Evolutionary conservation across 805 yeast genomes (phyloP), one percentile per base, ranked within the genome.

Genomic region (Tetrapisispora arboricola): DNA sequence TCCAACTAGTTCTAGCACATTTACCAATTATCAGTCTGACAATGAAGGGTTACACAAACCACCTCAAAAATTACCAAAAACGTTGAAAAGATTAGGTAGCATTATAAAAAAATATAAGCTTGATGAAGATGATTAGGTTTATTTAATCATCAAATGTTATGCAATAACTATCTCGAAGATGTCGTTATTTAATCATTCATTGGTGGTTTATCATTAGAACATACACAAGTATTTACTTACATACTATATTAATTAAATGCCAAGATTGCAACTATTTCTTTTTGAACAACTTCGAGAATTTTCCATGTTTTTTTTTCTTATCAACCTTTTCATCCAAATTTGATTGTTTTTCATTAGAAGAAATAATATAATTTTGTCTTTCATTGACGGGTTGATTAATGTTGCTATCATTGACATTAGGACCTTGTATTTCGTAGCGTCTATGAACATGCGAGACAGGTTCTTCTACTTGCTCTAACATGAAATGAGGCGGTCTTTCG

Each of bases 261-360:
- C n/a, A n/a, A n/a, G n/a, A n/a, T 25, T 25, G 13, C 7, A 22
- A n/a, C 25, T 40, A 28, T 24, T 40, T 40, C 28, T 50, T 54
- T 17, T 58, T 72, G 43, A 75, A 65, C 33, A 75, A 64, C 43
- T 66, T 69, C 40, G 70, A 67, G 42, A 75, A 66, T 46, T 69
- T 71, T 12, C 66, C 60, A 30, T 67, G 65, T 54, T 73, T 70
- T 42, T 68, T 72, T 49, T 66, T 67, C 36, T 68, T 66, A 27
- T 59, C 55, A 15, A 45, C 38, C 36, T 41, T 31, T 7, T 48
- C 35, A n/a, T 28, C 18, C 28, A 12, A 15, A 6, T 6, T 15
- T 8, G 10, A n/a, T n/a, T 3, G 31, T 32, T 20, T 17, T 3
- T 32, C 27, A 32, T 29, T 29, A 20, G 24, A 7, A 15, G 28